Evolutionary conservation across 2,329 filamentous ascomycete species (phyloP).

Genomic region (Grosmannia huntii): DNA sequence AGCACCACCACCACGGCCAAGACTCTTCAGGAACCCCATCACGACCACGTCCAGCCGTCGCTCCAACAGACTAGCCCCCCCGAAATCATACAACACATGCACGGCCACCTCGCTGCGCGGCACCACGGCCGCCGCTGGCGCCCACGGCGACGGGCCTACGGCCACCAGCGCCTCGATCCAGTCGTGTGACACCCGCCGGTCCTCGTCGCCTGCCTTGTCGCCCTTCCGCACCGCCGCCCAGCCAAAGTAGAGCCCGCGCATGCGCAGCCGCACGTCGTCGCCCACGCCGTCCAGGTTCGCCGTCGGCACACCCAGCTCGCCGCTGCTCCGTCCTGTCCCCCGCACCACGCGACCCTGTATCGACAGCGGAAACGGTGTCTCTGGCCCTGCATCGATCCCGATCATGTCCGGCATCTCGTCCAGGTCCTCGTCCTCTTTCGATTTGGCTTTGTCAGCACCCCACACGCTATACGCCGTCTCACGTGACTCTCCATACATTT

Average conservation of each 20-base stretch:
- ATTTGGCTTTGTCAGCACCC: not conserved
- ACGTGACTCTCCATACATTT: slow-evolving; percentile 21
- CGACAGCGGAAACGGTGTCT: slow-evolving; percentile 37
- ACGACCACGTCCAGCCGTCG: slow-evolving; percentile 38
- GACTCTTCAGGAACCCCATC: slow-evolving; percentile 43
- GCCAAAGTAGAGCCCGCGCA: slow-evolving; percentile 51
- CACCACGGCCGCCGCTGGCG: slow-evolving; percentile 25
- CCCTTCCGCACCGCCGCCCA: slow-evolving; percentile 37
- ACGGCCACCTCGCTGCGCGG: slow-evolving; percentile 27
- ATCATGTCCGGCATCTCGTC: slow-evolving; percentile 24
- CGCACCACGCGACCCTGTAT: slow-evolving; percentile 34
- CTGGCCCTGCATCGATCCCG: slow-evolving; percentile 37
- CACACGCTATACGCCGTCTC: slow-evolving; percentile 19
- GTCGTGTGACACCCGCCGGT: slow-evolving; percentile 20
- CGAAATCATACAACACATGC: slow-evolving; percentile 41
- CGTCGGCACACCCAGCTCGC: slow-evolving; percentile 35
- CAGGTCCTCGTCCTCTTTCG: slow-evolving; percentile 16
- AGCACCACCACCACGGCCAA: slow-evolving; percentile 2
- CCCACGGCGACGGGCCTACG: slow-evolving; percentile 36
- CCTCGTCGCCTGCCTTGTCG: not conserved
- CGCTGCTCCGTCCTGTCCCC: slow-evolving; percentile 27
- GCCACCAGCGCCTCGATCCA: slow-evolving; percentile 51
- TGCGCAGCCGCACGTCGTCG: slow-evolving; percentile 36
- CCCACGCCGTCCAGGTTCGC: slow-evolving; percentile 40
- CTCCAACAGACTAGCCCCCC: slow-evolving; percentile 26